Percentiles rank a stretch among this genome's conserved stretches.
Conservation (phyloP, 2,329 filamentous ascomycete genomes). For the Clarireedia hainanense region DNA sequence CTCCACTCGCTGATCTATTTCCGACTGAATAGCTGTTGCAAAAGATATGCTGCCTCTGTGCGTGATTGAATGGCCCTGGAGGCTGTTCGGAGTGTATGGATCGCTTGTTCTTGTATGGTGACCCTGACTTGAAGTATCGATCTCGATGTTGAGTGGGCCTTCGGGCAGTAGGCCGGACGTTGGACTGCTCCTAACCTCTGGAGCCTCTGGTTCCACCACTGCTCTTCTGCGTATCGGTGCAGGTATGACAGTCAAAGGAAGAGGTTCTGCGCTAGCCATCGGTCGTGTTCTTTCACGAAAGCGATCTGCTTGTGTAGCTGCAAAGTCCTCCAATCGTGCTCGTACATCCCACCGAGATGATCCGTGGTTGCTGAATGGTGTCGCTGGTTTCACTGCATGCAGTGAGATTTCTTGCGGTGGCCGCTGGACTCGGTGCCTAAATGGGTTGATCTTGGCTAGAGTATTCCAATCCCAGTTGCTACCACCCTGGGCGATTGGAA, state of each 20-base stretch:
- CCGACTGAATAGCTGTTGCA: slow-evolving; percentile 15
- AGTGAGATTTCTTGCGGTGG: slow-evolving; percentile 28
- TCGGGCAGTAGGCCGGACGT: not conserved
- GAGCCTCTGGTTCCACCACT: slow-evolving; percentile 47
- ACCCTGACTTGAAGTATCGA: slow-evolving; percentile 2
- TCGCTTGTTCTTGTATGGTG: slow-evolving; percentile 15
- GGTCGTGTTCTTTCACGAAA: slow-evolving; percentile 49
- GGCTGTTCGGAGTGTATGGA: slow-evolving; percentile 23
- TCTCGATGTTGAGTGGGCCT: not conserved
- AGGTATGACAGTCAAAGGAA: slow-evolving; percentile 54
- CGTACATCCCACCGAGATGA: slow-evolving; percentile 46
- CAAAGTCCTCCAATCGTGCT: slow-evolving; percentile 52
- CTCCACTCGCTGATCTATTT: slow-evolving; percentile 9
- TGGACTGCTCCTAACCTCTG: slow-evolving; percentile 8
- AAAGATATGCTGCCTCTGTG: slow-evolving; percentile 26
- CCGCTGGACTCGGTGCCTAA: slow-evolving; percentile 20
- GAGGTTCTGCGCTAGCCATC: slow-evolving; percentile 44
- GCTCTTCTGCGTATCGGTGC: slow-evolving; percentile 52
- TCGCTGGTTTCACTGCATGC: slow-evolving; percentile 17
- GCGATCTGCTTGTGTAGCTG: slow-evolving; percentile 51
- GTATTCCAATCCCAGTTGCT: slow-evolving; percentile 15
- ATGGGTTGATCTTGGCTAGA: slow-evolving; percentile 24
- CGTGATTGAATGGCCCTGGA: slow-evolving; percentile 19
- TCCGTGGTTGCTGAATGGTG: slow-evolving; percentile 14
- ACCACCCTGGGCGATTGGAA: slow-evolving; percentile 8